Evolutionary conservation across 805 yeast species (phyloP).

Genomic region (Candida silvatica): DNA sequence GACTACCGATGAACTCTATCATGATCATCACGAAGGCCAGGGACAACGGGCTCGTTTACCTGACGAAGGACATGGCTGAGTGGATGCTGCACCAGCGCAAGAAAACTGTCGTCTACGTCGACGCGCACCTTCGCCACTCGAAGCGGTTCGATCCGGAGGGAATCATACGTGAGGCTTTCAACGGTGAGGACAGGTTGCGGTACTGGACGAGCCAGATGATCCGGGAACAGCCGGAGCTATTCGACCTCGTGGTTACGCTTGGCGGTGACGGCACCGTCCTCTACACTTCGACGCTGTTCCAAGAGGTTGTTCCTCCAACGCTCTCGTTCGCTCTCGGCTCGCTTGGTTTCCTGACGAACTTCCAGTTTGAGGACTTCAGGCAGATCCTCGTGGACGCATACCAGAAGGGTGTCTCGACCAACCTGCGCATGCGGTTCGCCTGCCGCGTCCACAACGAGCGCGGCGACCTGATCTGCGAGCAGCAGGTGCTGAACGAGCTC

Average conservation of each 20-base stretch:
- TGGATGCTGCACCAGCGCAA: conserved; percentile 47
- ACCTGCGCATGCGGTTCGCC: conserved; percentile 80
- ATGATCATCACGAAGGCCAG: conserved; percentile 87
- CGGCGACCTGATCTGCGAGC: conserved; percentile 50
- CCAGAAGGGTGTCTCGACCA: conserved; percentile 64
- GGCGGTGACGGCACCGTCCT: conserved; percentile 98
- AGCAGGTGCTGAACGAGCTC: conserved; percentile 82
- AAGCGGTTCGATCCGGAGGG: conserved; percentile 55
- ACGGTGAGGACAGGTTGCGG: conserved; percentile 36
- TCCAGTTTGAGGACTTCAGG: conserved; percentile 67
- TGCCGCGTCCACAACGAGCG: conserved; percentile 57
- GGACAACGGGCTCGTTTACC: conserved; percentile 65
- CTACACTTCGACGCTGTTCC: conserved; percentile 81
- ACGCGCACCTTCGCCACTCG: conserved; percentile 52
- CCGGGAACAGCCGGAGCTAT: conserved; percentile 32
- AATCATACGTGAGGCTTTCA: conserved; percentile 37
- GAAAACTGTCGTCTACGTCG: conserved; percentile 52
- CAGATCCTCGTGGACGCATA: conserved; percentile 48
- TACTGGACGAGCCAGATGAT: conserved; percentile 67
- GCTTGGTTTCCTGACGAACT: conserved; percentile 85
- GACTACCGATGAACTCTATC: conserved; percentile 58
- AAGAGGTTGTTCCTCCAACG: conserved; percentile 83
- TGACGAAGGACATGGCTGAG: conserved; percentile 72
- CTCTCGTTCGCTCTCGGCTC: conserved; percentile 86
- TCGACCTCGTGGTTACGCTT: conserved; percentile 76